A percentile compares a stretch with the other conserved stretches of the same genome.
Evolutionary conservation across 1,284 basidiomycete species (phyloP).

Genomic region (Ceratobasidium sp.): DNA sequence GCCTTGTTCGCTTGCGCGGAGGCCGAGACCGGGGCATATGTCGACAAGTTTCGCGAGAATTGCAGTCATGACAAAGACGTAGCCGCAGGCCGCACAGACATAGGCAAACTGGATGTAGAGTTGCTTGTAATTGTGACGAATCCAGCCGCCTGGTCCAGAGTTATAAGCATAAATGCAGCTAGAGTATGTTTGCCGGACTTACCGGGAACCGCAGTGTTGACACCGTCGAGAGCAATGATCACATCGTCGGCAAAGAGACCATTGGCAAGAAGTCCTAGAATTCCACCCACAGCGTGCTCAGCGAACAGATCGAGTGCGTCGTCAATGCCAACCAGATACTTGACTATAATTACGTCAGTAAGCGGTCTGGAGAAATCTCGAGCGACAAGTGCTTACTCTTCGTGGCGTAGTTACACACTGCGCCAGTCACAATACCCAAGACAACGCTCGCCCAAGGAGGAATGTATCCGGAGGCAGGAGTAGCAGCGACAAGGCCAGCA

Average conservation of each 20-base stretch:
- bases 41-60: conserved; percentile 74
- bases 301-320: conserved; percentile 88
- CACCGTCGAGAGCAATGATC: conserved; percentile 75
- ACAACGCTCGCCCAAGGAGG: conserved; percentile 75
- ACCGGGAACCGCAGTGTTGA: conserved; percentile 60
- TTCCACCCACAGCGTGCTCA: conserved; percentile 91
- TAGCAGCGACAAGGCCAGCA: conserved; percentile 90
- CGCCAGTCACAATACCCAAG: conserved; percentile 78
- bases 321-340: conserved; percentile 72
- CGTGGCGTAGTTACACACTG: conserved; percentile 89
- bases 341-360: conserved; percentile 58
- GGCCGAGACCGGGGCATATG: conserved; percentile 75
- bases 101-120: conserved; percentile 82
- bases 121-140: conserved; percentile 74
- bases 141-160: conserved; percentile 70
- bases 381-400: conserved; percentile 63
- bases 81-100: conserved; percentile 70
- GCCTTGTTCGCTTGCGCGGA: conserved; percentile 76
- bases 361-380: not conserved
- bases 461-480: conserved; percentile 75
- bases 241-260: conserved; percentile 75
- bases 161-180: not conserved
- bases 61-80: conserved; percentile 72
- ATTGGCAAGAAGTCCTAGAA: conserved; percentile 82
- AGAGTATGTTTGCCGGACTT: not conserved